Base-by-base conservation (phyloP, 2,329 filamentous ascomycete genomes). In the Xylariomycetidae sp. region DNA sequence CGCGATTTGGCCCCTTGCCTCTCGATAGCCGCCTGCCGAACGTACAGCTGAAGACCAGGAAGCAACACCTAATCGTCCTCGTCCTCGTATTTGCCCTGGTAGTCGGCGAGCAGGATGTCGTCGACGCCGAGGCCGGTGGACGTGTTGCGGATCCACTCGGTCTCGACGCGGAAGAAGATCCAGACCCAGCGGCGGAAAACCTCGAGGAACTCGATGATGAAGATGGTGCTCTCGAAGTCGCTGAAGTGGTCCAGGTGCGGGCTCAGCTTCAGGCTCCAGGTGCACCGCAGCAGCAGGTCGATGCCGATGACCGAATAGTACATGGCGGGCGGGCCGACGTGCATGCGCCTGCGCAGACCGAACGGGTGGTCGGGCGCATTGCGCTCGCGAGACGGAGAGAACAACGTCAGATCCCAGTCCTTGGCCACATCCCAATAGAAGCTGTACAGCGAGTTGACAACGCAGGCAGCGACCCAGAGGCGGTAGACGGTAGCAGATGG, bases 361-460 rank as follows among this genome's bases (percentile, higher is more conserved):
- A 77, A 92, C 0, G 87, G 77, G 48, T 89, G 75, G 16, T 83
- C 77, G 2, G 72, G 72, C 9, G 73, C 70, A 44, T 70, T 69
- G 42, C 82, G 76, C 41, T 77, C 69, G 23, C 62, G 63, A 11
- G 65, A 57, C 2, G 69, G 58, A 3, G 82, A 77, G 54, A 97
- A 85, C 11, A 97, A 71, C 0, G 84, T 86, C 42, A 98, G 70
- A 55, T 97, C 92, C 92, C 92, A 98, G 68, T 98, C 92, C 65
- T 89, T 92, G 35, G 87, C 74, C 18, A 97, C 80, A 53, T 98
- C 92, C 92, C 92, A 98, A 70, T 92, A 98, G 67, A 97, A 97
- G n/a, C 85, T 88, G 64, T 95, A 98, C 27, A 85, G 69, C 11
- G 87, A 94, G 60, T 98, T 96, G 50, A 92, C 55, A 20, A 88